Percentiles rank a stretch among this genome's conserved stretches.
Evolutionary conservation across 345 rosid species (phyloP).

Genomic region (Gossypium herbaceum): DNA sequence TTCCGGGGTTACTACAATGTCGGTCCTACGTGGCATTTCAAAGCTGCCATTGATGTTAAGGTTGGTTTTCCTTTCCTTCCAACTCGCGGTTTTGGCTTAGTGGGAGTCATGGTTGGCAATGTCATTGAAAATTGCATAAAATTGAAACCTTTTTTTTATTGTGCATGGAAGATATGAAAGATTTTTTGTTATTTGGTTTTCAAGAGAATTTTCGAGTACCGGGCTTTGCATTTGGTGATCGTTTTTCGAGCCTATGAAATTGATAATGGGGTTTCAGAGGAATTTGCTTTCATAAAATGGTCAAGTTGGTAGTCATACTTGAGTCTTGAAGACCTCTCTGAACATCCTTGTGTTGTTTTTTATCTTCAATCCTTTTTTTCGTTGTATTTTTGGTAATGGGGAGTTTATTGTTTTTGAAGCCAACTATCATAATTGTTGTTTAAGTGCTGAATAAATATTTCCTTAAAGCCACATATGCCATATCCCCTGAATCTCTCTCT

Average conservation of each 20-base stretch:
- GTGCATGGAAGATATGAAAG: not conserved
- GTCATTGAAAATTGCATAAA: not conserved
- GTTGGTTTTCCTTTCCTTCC: constrained; percentile 20
- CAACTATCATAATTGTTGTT: not conserved
- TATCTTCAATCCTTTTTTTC: not conserved
- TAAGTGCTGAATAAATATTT: not conserved
- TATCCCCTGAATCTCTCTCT: not conserved
- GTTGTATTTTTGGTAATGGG: not conserved
- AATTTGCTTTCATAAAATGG: not conserved
- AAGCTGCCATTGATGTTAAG: constrained; percentile 78
- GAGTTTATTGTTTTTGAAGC: not conserved
- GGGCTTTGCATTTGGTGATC: not conserved
- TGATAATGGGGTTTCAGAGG: not conserved
- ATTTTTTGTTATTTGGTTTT: not conserved
- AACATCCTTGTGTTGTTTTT: not conserved
- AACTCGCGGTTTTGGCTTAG: not conserved
- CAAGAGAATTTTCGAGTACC: not conserved
- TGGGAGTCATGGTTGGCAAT: no score
- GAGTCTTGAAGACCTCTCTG: not conserved
- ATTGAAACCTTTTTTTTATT: not conserved
- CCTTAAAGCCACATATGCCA: not conserved
- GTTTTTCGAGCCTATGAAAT: constrained; percentile 1
- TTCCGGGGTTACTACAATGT: constrained; percentile 50
- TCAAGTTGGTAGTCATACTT: not conserved
- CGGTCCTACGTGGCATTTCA: constrained; percentile 66